Percentiles rank a stretch among this genome's conserved stretches.
phyloP scores from a whole-genome alignment of 352 stramenopile species.

The Pythium utonaiense region DNA sequence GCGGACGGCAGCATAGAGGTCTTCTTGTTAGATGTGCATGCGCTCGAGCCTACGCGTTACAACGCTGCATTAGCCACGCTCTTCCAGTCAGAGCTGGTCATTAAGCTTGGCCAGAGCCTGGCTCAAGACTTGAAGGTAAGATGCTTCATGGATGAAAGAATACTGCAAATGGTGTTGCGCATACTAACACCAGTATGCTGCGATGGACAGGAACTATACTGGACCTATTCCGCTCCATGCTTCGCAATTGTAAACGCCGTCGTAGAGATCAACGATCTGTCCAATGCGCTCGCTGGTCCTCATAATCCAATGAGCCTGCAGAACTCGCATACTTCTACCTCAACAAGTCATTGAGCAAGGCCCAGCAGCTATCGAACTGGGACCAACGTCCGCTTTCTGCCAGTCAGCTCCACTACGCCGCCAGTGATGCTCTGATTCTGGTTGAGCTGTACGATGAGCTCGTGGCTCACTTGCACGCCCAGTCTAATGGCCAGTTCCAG shows the following conservation, averaged over 20 bases:
- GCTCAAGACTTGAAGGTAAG: conserved; percentile 51
- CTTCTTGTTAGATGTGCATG: conserved; percentile 66
- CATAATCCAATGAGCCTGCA: conserved; percentile 65
- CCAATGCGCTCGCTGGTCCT: conserved; percentile 38
- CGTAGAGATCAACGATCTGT: conserved; percentile 76
- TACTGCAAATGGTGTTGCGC: neutral
- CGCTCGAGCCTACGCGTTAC: conserved; percentile 48
- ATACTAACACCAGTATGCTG: neutral
- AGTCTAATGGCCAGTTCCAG: conserved; percentile 29
- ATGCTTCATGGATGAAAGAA: neutral
- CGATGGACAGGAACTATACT: conserved; percentile 33
- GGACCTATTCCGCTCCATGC: conserved; percentile 64
- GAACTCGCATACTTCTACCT: conserved; percentile 73
- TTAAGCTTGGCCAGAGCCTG: conserved; percentile 71
- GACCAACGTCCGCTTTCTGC: conserved; percentile 49
- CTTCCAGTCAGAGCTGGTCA: conserved; percentile 56
- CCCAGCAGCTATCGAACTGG: conserved; percentile 79
- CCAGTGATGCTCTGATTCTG: conserved; percentile 65
- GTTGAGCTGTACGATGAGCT: conserved; percentile 70
- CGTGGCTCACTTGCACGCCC: conserved; percentile 29
- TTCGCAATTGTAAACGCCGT: conserved; percentile 62
- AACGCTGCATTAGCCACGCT: conserved; percentile 48
- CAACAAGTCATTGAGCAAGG: conserved; percentile 60
- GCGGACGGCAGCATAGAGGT: conserved; percentile 49
- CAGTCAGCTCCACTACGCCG: conserved; percentile 69